Evolutionary conservation across 163 green algal genomes (phyloP), one percentile per base, ranked within the genome.

Genomic region (Smithsoniella earleae): DNA sequence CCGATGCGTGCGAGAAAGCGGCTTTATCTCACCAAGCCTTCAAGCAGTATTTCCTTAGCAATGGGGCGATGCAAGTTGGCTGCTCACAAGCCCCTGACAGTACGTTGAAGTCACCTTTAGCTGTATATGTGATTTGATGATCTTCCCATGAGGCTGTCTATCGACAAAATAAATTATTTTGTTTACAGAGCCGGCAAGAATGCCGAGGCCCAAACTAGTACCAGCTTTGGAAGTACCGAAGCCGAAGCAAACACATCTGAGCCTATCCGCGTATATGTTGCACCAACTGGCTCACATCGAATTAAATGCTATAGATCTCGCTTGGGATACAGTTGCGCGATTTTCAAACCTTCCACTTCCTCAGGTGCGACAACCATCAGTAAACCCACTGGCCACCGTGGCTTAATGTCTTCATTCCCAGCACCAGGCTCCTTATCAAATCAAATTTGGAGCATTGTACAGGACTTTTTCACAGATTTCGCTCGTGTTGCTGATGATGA

Each of bases 401-500:
- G n/a, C n/a, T n/a, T n/a, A n/a, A n/a, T n/a, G n/a, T n/a, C n/a
- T n/a, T n/a, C n/a, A n/a, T n/a, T n/a, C n/a, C n/a, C n/a, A n/a
- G n/a, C n/a, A n/a, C n/a, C n/a, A n/a, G n/a, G n/a, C n/a, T n/a
- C n/a, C n/a, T n/a, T n/a, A n/a, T n/a, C n/a, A n/a, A n/a, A n/a
- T n/a, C n/a, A n/a, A n/a, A n/a, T n/a, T n/a, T n/a, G n/a, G n/a
- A n/a, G n/a, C n/a, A n/a, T n/a, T n/a, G n/a, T 73, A 66, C 31
- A 73, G 18, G 58, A 52, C 2, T 96, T 95, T 52, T 96, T 89
- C 49, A 30, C 52, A 3, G 86, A 92, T 66, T 93, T 94, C 81
- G 82, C 81, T 91, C 77, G 84, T 4, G 89, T 97, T 36, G 92
- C 91, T 2, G 92, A 96, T 76, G 92, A 97, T 66, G 92, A 97